Evolutionary conservation across 805 yeast species (phyloP).

Genomic region (Ogataea trehalophila): DNA sequence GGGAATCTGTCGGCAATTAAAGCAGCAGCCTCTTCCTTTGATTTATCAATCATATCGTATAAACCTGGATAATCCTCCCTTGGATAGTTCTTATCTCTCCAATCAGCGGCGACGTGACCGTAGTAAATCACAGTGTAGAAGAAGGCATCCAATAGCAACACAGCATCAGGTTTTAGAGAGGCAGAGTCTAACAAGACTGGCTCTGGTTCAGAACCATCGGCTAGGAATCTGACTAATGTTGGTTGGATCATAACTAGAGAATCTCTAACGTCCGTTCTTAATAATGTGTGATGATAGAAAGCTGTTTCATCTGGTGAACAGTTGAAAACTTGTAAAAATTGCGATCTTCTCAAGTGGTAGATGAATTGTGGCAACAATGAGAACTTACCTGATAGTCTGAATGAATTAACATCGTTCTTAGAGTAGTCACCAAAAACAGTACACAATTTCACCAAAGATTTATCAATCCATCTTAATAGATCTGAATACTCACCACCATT

Average conservation of each 20-base stretch:
- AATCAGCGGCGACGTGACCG: constrained; percentile 90
- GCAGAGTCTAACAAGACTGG: constrained; percentile 93
- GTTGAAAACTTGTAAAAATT: constrained; percentile 91
- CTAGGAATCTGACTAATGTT: constrained; percentile 78
- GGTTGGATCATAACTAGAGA: constrained; percentile 98
- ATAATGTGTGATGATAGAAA: constrained; percentile 86
- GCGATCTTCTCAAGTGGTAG: constrained; percentile 93
- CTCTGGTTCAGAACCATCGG: constrained; percentile 75
- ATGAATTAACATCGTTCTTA: constrained; percentile 77
- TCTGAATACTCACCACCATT: constrained; percentile 75
- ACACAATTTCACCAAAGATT: constrained; percentile 83
- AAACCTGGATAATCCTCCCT: constrained; percentile 88
- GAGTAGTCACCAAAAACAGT: constrained; percentile 91
- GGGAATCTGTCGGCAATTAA: constrained; percentile 93
- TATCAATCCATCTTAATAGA: constrained; percentile 90
- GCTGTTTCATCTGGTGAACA: constrained; percentile 99
- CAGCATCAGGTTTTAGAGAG: constrained; percentile 83
- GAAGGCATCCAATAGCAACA: constrained; percentile 87
- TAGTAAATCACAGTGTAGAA: constrained; percentile 95
- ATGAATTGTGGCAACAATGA: constrained; percentile 92
- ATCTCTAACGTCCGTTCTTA: constrained; percentile 88
- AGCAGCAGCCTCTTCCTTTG: constrained; percentile 89
- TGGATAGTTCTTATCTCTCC: constrained; percentile 96
- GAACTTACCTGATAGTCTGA: constrained; percentile 79
- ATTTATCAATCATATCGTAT: constrained; percentile 79